A percentile compares a stretch with the other conserved stretches of the same genome.
Evolutionary conservation across 441 rosid species (phyloP).

Genomic region (Hura crepitans): DNA sequence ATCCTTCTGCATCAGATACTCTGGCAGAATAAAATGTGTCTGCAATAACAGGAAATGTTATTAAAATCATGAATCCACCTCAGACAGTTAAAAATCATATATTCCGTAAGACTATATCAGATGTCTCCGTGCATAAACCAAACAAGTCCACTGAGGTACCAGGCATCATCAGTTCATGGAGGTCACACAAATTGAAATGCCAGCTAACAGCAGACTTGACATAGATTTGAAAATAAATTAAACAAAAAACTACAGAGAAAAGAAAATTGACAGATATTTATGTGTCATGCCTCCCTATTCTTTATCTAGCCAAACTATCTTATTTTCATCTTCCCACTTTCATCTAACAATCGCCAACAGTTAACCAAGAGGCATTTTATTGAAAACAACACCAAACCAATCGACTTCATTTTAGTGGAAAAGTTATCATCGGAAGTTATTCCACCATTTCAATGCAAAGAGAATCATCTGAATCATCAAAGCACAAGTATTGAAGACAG

Average conservation of each 20-base stretch:
- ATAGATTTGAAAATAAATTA: too few relatives aligned
- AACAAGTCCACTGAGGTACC: too few relatives aligned
- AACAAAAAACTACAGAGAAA: too few relatives aligned
- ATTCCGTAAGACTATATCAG: neutral
- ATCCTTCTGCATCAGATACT: constrained; percentile 85
- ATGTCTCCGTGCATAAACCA: constrained; percentile 1
- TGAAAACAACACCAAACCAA: neutral
- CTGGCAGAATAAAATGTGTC: constrained; percentile 82
- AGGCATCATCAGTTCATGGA: neutral
- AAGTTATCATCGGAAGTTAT: neutral
- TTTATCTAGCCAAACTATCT: neutral
- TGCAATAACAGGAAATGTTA: constrained; percentile 29
- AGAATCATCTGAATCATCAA: neutral
- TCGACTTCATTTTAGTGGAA: neutral
- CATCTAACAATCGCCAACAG: neutral
- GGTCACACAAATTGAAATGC: neutral
- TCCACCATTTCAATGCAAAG: neutral
- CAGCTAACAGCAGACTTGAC: neutral
- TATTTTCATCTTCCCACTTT: neutral
- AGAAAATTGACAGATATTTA: neutral
- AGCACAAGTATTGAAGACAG: neutral
- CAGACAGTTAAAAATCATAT: neutral
- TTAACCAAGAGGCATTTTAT: neutral
- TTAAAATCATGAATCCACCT: neutral
- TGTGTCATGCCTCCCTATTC: neutral